Evolutionary conservation across 352 stramenopile genomes (phyloP), one percentile per base, ranked within the genome.

Genomic region (Phytophthora crassamura): DNA sequence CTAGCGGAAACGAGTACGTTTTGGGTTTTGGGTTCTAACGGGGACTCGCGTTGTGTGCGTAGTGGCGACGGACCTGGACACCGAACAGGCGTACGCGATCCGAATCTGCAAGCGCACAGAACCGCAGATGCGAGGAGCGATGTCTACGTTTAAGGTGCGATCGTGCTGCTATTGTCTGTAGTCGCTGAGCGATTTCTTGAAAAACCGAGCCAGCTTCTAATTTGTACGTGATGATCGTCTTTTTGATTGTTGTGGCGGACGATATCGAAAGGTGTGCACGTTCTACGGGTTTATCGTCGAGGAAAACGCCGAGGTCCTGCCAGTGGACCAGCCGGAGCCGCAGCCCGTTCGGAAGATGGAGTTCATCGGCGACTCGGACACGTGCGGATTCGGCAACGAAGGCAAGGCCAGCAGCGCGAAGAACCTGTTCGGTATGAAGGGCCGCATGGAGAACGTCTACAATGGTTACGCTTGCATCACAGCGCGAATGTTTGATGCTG

Each of bases 261-360:
- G 49, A 25, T 32, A 28, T 25, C 10, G 22, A 11, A 38, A 91
- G 83, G 84, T 95, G 40, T 95, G 86, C 64, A 95, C 88, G 52
- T 94, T 95, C 65, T 95, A 95, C 59, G 88, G 88, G 7, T 95
- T 94, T 58, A 91, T 95, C 46, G 61, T 94, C n/a, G 83, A 93
- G 28, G 71, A 79, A 33, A 77, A 63, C 7, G 82, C 83, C 38
- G 79, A 90, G 25, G 76, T 91, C 40, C 45, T 95, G 30, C 79
- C 83, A 8, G 65, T 77, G 9, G 68, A 76, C 7, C 70, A 78
- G 45, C 68, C 69, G 5, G 64, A 72, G 50, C 67, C 70, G 9
- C 70, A 73, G 51, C 49, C 67, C 4, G 46, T 52, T 15, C 86
- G 78, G 38, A 88, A 85, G 71, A 93, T 95, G 56, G 85, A 93